Evolutionary conservation across 257 asterid genomes (phyloP).

Genomic region (Fraxinus americana): DNA sequence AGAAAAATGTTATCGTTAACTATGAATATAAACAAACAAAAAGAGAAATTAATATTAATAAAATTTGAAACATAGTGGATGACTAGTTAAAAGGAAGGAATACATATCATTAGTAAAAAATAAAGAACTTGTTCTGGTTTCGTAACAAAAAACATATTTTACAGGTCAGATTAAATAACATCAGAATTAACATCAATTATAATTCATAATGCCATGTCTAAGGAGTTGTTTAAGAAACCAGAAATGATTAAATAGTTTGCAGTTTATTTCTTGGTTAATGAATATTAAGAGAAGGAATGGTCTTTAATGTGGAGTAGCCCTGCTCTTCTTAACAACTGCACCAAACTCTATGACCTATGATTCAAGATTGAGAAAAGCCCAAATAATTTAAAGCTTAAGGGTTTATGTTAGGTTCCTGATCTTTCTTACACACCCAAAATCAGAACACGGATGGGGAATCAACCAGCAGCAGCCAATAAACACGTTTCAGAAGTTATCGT

Average conservation of each 20-base stretch:
- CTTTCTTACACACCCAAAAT: not conserved
- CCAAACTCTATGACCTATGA: not conserved
- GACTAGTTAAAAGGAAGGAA: not conserved
- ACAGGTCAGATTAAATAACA: not conserved
- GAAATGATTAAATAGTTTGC: not conserved
- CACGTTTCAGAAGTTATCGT: not conserved
- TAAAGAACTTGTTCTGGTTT: not conserved
- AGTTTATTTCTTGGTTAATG: not conserved
- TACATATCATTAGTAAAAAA: not conserved
- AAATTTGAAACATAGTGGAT: not conserved
- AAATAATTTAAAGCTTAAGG: not conserved
- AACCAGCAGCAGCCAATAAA: not conserved
- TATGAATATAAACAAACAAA: not conserved
- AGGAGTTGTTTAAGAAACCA: not conserved
- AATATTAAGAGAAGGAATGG: not conserved
- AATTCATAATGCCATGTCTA: not conserved
- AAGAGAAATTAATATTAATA: not conserved
- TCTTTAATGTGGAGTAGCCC: not conserved
- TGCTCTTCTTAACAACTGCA: not conserved
- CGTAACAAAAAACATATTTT: not conserved
- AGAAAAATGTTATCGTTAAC: conserved; percentile 22
- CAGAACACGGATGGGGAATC: not conserved
- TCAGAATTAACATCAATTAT: not conserved
- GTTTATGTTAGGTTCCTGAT: not conserved
- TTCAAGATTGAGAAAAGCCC: not conserved